Conservation (phyloP, 1,284 basidiomycete genomes). For the Ganoderma lucidum region DNA sequence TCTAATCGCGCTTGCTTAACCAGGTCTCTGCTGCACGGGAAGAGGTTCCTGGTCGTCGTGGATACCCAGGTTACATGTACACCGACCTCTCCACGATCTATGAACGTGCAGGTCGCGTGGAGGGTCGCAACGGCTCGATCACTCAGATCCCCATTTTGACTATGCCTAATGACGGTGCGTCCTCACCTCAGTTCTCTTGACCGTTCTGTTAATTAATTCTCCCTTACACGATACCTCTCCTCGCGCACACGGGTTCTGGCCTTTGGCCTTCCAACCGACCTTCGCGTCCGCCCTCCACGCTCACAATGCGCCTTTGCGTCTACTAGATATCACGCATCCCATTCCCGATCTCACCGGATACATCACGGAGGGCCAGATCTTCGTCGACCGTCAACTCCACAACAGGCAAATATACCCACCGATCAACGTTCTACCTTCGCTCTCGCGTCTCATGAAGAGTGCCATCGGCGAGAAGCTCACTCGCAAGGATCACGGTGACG, state of each 20-base stretch:
- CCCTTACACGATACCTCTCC: slow-evolving; percentile 9
- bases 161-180: slow-evolving; percentile 98
- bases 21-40: slow-evolving; percentile 98
- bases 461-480: slow-evolving; percentile 98
- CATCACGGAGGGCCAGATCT: slow-evolving; percentile 99
- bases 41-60: slow-evolving; percentile 99
- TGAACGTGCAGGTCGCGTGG: slow-evolving; percentile 98
- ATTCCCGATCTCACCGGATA: slow-evolving; percentile 99
- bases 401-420: slow-evolving; percentile 99
- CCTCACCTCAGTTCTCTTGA: slow-evolving; percentile 14
- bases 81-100: slow-evolving; percentile 99
- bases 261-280: slow-evolving; percentile 15
- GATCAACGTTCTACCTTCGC: slow-evolving; percentile 98
- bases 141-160: slow-evolving; percentile 99
- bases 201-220: slow-evolving; percentile 24
- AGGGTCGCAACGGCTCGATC: slow-evolving; percentile 98
- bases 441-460: slow-evolving; percentile 99
- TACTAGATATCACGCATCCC: slow-evolving; percentile 96
- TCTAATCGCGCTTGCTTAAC: slow-evolving; percentile 4
- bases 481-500: slow-evolving; percentile 98
- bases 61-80: slow-evolving; percentile 99
- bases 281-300: slow-evolving; percentile 20
- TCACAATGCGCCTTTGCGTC: slow-evolving; percentile 19
- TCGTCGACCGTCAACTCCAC: slow-evolving; percentile 94
- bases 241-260: not conserved